A percentile compares a stretch with the other conserved stretches of the same genome.
Evolutionary conservation across 257 asterid species (phyloP).

Genomic region (Solanum etuberosum): DNA sequence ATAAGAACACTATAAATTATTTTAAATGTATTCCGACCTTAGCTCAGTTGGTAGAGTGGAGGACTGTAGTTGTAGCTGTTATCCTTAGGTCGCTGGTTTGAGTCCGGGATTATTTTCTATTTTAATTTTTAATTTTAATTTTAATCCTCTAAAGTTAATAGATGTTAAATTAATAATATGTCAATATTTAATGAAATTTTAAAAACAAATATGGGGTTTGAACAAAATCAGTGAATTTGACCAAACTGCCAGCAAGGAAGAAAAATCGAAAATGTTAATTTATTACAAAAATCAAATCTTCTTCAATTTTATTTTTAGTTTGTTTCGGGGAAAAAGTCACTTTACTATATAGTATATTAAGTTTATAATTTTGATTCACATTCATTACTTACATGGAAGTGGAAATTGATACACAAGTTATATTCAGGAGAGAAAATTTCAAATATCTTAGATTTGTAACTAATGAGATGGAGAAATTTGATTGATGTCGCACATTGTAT

Average conservation of each 20-base stretch:
- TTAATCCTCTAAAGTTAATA: too few species aligned
- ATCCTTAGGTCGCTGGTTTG: conserved; percentile 43
- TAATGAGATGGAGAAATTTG: not conserved
- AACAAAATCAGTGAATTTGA: too few species aligned
- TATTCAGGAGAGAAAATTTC: not conserved
- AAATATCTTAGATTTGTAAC: too few species aligned
- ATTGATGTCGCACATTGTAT: not conserved
- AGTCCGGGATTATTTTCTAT: conserved; percentile 16
- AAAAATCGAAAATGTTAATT: too few species aligned
- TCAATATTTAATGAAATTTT: too few species aligned
- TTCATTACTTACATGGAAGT: not conserved
- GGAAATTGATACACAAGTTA: not conserved
- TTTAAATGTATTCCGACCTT: too few species aligned
- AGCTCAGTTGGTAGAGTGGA: not conserved
- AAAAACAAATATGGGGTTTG: too few species aligned
- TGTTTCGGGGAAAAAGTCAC: accelerated
- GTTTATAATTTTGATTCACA: not conserved
- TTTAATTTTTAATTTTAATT: too few species aligned
- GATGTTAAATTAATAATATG: too few species aligned
- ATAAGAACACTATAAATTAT: too few species aligned
- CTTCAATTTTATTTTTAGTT: not conserved
- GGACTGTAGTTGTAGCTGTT: not conserved
- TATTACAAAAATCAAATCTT: not conserved
- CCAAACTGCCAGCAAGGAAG: too few species aligned
- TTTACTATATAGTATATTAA: not conserved